Conservation (phyloP, 352 stramenopile species). For the Peronospora belbahrii region DNA sequence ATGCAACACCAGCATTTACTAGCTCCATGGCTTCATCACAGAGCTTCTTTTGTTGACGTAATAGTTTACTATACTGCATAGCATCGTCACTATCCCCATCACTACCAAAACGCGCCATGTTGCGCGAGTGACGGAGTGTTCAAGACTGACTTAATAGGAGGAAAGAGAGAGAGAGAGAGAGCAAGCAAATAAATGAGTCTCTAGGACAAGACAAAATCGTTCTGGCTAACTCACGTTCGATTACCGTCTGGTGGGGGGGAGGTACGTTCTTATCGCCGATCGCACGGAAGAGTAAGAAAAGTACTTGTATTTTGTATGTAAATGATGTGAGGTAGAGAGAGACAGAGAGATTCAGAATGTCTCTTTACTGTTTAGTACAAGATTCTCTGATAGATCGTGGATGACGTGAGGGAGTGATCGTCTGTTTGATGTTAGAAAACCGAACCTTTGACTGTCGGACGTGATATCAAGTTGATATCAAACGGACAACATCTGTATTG, state of each 20-base stretch:
- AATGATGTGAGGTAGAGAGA: not conserved
- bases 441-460: constrained; percentile 19
- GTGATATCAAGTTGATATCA: constrained; percentile 13
- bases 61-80: constrained; percentile 45
- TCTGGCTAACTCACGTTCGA: constrained; percentile 24
- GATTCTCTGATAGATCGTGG: too few relatives aligned
- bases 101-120: constrained; percentile 41
- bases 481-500: too few relatives aligned
- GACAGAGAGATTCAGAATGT: too few relatives aligned
- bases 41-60: constrained; percentile 67
- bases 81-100: constrained; percentile 56
- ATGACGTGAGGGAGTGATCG: constrained; percentile 2
- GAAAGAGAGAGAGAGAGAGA: constrained; percentile 5
- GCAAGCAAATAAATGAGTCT: constrained; percentile 16
- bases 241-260: constrained; percentile 19
- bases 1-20: constrained; percentile 69
- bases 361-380: too few relatives aligned
- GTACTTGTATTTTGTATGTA: not conserved
- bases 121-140: constrained; percentile 25
- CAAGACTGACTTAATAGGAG: constrained; percentile 18
- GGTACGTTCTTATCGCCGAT: constrained; percentile 30
- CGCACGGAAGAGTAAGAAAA: constrained; percentile 15
- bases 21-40: constrained; percentile 78
- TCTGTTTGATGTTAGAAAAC: constrained; percentile 19
- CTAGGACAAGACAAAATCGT: constrained; percentile 1